A percentile compares a stretch with the other conserved stretches of the same genome.
Evolutionary conservation across 2,329 filamentous ascomycete species (phyloP).

Genomic region (Orbilia oligospora): DNA sequence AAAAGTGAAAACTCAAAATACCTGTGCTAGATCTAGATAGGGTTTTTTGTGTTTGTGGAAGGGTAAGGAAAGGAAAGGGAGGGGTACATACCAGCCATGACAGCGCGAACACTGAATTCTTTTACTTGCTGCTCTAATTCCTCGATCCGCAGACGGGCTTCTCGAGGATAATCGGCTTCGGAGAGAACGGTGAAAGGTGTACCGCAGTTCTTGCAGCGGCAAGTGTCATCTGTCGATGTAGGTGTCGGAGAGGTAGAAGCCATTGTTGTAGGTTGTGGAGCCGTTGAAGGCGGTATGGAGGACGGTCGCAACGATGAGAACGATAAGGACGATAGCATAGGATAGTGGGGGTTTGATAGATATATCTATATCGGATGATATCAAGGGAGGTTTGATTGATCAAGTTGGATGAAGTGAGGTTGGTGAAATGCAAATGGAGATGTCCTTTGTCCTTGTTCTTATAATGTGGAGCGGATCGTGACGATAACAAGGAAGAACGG

Average conservation of each 20-base stretch:
- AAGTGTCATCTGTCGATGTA: slow-evolving; percentile 19
- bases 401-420: slow-evolving; percentile 5
- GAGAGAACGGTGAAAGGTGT: slow-evolving; percentile 61
- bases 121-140: slow-evolving; percentile 81
- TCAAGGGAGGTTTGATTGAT: background rate
- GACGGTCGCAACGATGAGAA: slow-evolving; percentile 19
- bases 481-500: background rate
- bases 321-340: background rate
- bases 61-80: too few species aligned
- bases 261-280: slow-evolving; percentile 13
- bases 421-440: slow-evolving; percentile 12
- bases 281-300: slow-evolving; percentile 1
- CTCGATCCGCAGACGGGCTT: slow-evolving; percentile 74
- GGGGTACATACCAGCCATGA: slow-evolving; percentile 73
- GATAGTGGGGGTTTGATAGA: background rate
- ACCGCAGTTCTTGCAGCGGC: slow-evolving; percentile 64
- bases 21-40: background rate
- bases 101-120: slow-evolving; percentile 79
- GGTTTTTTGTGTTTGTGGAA: slow-evolving; percentile 7
- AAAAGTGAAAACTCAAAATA: background rate
- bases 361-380: background rate
- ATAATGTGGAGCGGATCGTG: too few species aligned
- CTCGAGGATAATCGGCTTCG: slow-evolving; percentile 67
- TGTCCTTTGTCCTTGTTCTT: background rate
- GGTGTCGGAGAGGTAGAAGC: background rate